Evolutionary conservation across 1,284 basidiomycete species (phyloP).

Genomic region (Boletus subluridellus): DNA sequence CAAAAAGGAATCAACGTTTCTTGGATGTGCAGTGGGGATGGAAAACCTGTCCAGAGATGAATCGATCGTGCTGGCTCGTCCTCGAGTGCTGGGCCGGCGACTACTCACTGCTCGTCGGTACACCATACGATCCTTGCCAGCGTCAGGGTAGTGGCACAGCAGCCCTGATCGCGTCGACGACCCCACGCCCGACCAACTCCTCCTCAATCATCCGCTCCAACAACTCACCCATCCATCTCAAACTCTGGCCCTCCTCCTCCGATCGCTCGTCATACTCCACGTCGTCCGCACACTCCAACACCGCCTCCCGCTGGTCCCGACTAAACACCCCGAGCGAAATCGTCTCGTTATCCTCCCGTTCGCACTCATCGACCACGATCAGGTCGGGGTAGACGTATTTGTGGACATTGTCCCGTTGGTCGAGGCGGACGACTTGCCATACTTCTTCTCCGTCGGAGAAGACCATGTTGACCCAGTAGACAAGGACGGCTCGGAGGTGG

Average conservation of each 20-base stretch:
- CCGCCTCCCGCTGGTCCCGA: conserved; percentile 25
- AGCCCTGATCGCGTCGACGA: conserved; percentile 17
- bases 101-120: conserved; percentile 2
- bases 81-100: background rate
- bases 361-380: conserved; percentile 24
- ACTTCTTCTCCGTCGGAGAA: conserved; percentile 27
- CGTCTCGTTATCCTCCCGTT: conserved; percentile 7
- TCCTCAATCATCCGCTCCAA: conserved; percentile 18
- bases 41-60: conserved; percentile 3
- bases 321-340: conserved; percentile 20
- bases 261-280: conserved; percentile 16
- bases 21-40: too few species aligned
- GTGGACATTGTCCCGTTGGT: conserved; percentile 2
- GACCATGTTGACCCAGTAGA: conserved; percentile 27
- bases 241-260: conserved; percentile 8
- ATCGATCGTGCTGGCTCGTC: background rate
- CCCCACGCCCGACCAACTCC: conserved; percentile 8
- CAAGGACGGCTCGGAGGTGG: conserved; percentile 13
- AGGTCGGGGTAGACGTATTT: conserved; percentile 30
- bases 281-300: conserved; percentile 30
- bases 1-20: too few species aligned
- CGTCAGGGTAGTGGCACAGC: conserved; percentile 12
- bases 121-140: background rate
- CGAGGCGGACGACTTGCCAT: conserved; percentile 30
- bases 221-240: conserved; percentile 22